Percentiles rank a stretch among this genome's conserved stretches.
phyloP scores from a whole-genome alignment of 495 filamentous ascomycete species.

The Hypomontagnella monticulosa region DNA sequence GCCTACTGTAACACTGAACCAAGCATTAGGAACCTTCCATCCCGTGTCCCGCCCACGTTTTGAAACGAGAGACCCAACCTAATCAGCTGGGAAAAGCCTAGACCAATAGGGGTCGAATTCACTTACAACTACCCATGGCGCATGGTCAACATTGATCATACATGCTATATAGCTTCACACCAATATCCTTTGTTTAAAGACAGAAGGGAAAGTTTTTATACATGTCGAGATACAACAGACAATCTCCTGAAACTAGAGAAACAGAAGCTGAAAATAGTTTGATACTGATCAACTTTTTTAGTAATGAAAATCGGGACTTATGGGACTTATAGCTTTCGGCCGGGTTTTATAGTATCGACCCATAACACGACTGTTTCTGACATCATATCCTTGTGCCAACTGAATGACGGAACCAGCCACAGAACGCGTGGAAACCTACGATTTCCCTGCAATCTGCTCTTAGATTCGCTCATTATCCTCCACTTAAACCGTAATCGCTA shows the following conservation, averaged over 20 bases:
- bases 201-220: too few relatives aligned
- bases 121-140: background rate
- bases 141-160: background rate
- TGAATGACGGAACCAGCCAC: constrained; percentile 13
- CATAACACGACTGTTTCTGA: constrained; percentile 25
- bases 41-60: background rate
- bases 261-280: constrained; percentile 26
- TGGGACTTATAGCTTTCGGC: constrained; percentile 4
- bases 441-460: constrained; percentile 24
- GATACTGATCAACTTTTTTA: constrained; percentile 34
- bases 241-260: background rate
- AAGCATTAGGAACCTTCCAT: constrained; percentile 18
- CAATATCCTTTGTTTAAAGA: background rate
- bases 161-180: background rate
- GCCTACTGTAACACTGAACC: constrained; percentile 24
- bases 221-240: too few relatives aligned
- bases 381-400: constrained; percentile 33
- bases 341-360: constrained; percentile 3
- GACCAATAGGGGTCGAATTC: constrained; percentile 7
- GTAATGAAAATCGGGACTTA: constrained; percentile 32
- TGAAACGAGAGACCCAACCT: constrained; percentile 13
- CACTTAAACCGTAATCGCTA: constrained; percentile 11
- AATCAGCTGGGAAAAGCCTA: background rate
- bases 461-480: constrained; percentile 14
- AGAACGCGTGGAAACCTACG: constrained; percentile 15